Evolutionary conservation across 1,284 basidiomycete species (phyloP).

Genomic region (Ceraceosorus guamensis): DNA sequence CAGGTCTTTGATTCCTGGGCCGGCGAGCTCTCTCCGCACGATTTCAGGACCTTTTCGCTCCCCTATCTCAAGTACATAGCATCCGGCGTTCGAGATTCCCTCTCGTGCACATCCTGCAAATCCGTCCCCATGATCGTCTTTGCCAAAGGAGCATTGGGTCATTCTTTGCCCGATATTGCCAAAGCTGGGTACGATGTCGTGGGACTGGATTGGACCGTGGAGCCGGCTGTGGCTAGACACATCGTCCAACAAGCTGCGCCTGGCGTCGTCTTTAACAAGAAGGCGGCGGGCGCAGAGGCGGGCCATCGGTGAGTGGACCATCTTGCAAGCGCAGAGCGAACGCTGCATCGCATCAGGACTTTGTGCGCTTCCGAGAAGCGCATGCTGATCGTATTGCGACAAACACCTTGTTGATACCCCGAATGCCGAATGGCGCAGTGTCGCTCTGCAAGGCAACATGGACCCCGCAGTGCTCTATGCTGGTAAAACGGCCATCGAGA

Average conservation of each 20-base stretch:
- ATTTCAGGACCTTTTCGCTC: conserved; percentile 44
- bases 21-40: conserved; percentile 45
- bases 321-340: conserved; percentile 18
- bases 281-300: conserved; percentile 31
- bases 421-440: conserved; percentile 20
- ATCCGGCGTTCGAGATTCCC: conserved; percentile 35
- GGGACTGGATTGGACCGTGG: conserved; percentile 44
- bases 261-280: conserved; percentile 20
- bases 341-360: too few relatives aligned
- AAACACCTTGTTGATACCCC: too few relatives aligned
- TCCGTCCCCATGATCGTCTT: conserved; percentile 45
- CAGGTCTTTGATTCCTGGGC: conserved; percentile 49
- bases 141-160: conserved; percentile 42
- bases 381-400: too few relatives aligned
- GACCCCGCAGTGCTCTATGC: conserved; percentile 84
- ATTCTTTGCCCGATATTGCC: conserved; percentile 43
- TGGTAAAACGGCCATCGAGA: conserved; percentile 69
- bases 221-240: conserved; percentile 39
- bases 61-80: conserved; percentile 43
- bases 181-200: conserved; percentile 46
- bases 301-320: conserved; percentile 16
- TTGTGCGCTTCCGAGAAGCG: too few relatives aligned
- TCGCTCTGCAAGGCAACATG: conserved; percentile 88
- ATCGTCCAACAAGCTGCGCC: conserved; percentile 33
- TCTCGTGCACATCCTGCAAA: conserved; percentile 30